Evolutionary conservation across 2,329 filamentous ascomycete species (phyloP).

Genomic region (Lasiodiplodia hormozganensis): DNA sequence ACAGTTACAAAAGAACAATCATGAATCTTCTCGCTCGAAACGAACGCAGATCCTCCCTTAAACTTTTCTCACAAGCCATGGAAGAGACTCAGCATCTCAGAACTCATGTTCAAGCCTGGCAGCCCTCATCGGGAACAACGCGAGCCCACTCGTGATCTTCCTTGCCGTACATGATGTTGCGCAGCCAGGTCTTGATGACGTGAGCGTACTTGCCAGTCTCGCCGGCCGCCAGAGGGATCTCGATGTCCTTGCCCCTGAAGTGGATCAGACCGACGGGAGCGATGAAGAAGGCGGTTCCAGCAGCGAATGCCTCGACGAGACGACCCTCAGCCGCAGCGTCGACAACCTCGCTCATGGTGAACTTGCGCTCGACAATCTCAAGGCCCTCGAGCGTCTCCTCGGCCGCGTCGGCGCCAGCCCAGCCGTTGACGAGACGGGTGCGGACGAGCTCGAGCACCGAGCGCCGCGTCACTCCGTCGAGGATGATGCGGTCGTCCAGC

Average conservation of each 20-base stretch:
- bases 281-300: conserved; percentile 75
- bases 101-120: not conserved
- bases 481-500: conserved; percentile 80
- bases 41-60: not conserved
- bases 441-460: conserved; percentile 77
- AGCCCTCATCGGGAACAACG: conserved; percentile 48
- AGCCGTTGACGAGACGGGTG: conserved; percentile 60
- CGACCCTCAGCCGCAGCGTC: conserved; percentile 77
- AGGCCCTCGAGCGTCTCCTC: conserved; percentile 48
- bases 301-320: conserved; percentile 82
- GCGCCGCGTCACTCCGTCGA: conserved; percentile 86
- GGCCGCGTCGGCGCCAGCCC: conserved; percentile 31
- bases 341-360: conserved; percentile 79
- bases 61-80: no score
- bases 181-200: conserved; percentile 54
- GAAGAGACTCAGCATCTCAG: no score
- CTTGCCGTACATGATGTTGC: conserved; percentile 58
- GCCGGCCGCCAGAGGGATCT: conserved; percentile 50
- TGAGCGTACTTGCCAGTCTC: conserved; percentile 51
- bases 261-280: conserved; percentile 54
- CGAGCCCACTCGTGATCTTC: conserved; percentile 56
- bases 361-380: conserved; percentile 81
- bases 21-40: not conserved
- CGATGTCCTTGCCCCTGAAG: conserved; percentile 53
- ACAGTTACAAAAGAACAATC: not conserved